These are phyloP conservation scores for Trichoderma sp. DNA, from an alignment of 2,329 filamentous ascomycete genomes.

Conservation along the genomic window DNA sequence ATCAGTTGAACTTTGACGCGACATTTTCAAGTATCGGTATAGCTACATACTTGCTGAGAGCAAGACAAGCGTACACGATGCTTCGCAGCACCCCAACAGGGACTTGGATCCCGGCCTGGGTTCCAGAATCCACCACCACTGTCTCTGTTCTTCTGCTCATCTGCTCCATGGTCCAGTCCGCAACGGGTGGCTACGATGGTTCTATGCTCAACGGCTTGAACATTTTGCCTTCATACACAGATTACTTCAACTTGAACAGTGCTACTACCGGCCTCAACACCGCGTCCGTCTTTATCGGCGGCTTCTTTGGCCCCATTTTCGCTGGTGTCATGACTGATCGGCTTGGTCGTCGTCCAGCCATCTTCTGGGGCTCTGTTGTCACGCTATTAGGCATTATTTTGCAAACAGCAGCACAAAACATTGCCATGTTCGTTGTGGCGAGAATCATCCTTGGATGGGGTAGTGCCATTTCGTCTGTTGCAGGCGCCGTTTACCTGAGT, in stretches of 20 bases:
- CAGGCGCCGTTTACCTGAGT: slow-evolving; percentile 49
- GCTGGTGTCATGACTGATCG: slow-evolving; percentile 39
- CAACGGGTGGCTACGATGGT: slow-evolving; percentile 41
- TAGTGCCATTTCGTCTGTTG: slow-evolving; percentile 32
- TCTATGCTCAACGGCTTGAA: slow-evolving; percentile 58
- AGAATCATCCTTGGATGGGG: slow-evolving; percentile 55
- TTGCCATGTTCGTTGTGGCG: slow-evolving; percentile 53
- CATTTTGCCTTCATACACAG: slow-evolving; percentile 54
- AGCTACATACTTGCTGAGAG: neutral
- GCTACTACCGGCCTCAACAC: slow-evolving; percentile 55
- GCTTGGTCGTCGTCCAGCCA: slow-evolving; percentile 28
- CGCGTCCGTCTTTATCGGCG: slow-evolving; percentile 54
- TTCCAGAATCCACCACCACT: slow-evolving; percentile 41
- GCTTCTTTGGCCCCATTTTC: slow-evolving; percentile 44
- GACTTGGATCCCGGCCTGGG: slow-evolving; percentile 48
- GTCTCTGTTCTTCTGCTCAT: slow-evolving; percentile 42
- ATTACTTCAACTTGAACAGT: slow-evolving; percentile 55
- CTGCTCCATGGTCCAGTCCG: slow-evolving; percentile 45
- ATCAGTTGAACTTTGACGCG: neutral
- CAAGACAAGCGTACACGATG: slow-evolving; percentile 2
- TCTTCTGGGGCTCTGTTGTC: slow-evolving; percentile 34
- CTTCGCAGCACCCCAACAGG: slow-evolving; percentile 33
- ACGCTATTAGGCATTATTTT: slow-evolving; percentile 44
- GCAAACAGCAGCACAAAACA: slow-evolving; percentile 31
- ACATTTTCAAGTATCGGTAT: neutral